Conservation (phyloP, 192 early-diverging fungal species). For the Coemansia pectinata region DNA sequence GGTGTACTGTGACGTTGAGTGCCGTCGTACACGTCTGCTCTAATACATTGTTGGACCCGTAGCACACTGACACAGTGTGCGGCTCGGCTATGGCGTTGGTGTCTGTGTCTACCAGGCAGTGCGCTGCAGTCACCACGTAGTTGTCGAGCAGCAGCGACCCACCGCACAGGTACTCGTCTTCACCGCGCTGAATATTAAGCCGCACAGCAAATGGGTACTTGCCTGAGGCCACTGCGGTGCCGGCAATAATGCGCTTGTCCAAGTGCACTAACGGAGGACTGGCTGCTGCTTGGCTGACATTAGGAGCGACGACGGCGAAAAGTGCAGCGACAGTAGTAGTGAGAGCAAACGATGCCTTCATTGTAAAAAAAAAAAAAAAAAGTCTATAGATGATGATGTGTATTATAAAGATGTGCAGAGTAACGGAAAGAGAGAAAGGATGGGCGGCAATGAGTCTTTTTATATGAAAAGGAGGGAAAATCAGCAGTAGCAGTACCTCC, state of each 20-base stretch:
- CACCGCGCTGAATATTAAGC: slow-evolving; percentile 23
- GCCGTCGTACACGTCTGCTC: slow-evolving; percentile 24
- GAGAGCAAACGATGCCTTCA: not conserved
- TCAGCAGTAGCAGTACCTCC: not conserved
- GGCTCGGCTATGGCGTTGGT: slow-evolving; percentile 15
- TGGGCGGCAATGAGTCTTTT: not conserved
- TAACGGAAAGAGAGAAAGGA: not conserved
- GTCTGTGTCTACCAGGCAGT: slow-evolving; percentile 38
- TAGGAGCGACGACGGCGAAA: not conserved
- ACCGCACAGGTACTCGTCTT: slow-evolving; percentile 34
- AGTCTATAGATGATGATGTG: not conserved
- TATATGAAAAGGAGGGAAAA: not conserved
- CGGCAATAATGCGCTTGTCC: slow-evolving; percentile 43
- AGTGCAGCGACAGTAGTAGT: not conserved
- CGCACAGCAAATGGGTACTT: slow-evolving; percentile 45
- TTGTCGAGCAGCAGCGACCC: slow-evolving; percentile 31
- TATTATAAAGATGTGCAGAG: not conserved
- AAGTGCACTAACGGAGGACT: not conserved
- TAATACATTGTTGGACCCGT: slow-evolving; percentile 24
- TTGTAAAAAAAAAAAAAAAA: not conserved
- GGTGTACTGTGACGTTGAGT: slow-evolving; percentile 28
- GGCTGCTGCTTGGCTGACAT: not conserved
- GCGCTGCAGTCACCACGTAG: slow-evolving; percentile 46
- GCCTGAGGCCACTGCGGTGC: slow-evolving; percentile 2
- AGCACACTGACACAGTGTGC: slow-evolving; percentile 34